A percentile compares a stretch with the other conserved stretches of the same genome.
phyloP scores from a whole-genome alignment of 2,329 filamentous ascomycete genomes.

The Clarireedia sp. region DNA sequence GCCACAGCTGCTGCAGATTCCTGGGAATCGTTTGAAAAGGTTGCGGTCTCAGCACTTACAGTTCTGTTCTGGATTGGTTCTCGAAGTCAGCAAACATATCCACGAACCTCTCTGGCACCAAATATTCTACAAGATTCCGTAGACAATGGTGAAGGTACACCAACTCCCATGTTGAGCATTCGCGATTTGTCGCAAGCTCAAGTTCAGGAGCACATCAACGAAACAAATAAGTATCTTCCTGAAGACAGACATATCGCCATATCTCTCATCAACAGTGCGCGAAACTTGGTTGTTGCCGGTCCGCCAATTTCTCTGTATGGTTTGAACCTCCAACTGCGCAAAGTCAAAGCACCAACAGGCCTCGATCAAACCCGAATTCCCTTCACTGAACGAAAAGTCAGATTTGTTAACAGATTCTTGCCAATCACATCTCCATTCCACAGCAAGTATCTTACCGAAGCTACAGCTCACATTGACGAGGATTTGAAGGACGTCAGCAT shows the following conservation, averaged over 20 bases:
- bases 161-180: constrained; percentile 96
- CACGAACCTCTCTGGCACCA: constrained; percentile 85
- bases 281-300: constrained; percentile 94
- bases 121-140: constrained; percentile 86
- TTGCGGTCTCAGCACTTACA: constrained; percentile 72
- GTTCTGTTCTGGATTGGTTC: constrained; percentile 98
- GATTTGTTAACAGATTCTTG: constrained; percentile 93
- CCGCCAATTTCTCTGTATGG: constrained; percentile 94
- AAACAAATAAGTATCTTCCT: constrained; percentile 92
- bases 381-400: constrained; percentile 89
- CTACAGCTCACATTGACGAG: constrained; percentile 73
- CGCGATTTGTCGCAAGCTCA: constrained; percentile 81
- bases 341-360: constrained; percentile 96
- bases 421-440: constrained; percentile 98
- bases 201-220: constrained; percentile 93
- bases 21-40: constrained; percentile 85
- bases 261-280: constrained; percentile 91
- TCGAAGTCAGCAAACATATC: constrained; percentile 94
- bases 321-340: constrained; percentile 88
- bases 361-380: constrained; percentile 92
- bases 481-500: constrained; percentile 81
- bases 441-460: constrained; percentile 83
- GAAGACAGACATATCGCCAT: constrained; percentile 89
- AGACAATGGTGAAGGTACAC: constrained; percentile 88
- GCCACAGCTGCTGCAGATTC: constrained; percentile 83